Conservation (phyloP, 495 filamentous ascomycete species). For the Tuber umbilicatum region DNA sequence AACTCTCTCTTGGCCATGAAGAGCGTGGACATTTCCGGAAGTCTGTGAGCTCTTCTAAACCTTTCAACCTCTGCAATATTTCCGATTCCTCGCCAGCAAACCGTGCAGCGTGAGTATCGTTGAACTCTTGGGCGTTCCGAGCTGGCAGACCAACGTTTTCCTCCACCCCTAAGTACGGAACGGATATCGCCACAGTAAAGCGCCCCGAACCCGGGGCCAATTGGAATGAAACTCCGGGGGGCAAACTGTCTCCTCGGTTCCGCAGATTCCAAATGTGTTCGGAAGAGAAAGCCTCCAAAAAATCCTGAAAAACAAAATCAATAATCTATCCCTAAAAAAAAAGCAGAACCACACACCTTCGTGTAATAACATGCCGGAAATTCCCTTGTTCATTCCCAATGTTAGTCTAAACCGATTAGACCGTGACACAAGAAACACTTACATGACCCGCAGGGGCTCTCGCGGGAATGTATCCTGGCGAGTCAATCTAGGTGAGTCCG, state of each 20-base stretch:
- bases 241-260: neutral
- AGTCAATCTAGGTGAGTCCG: too few species aligned
- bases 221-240: neutral
- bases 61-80: neutral
- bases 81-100: too few species aligned
- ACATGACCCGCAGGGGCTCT: constrained; percentile 9
- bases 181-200: neutral
- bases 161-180: neutral
- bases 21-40: neutral
- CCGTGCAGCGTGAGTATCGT: too few species aligned
- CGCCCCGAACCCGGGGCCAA: neutral
- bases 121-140: neutral
- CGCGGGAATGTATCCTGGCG: neutral
- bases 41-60: neutral
- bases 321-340: neutral
- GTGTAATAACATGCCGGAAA: constrained; percentile 15
- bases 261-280: neutral
- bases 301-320: neutral
- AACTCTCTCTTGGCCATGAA: neutral
- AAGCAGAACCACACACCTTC: neutral
- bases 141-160: neutral
- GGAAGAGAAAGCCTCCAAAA: constrained; percentile 1
- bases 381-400: constrained; percentile 1
- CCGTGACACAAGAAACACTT: neutral
- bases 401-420: neutral